A percentile compares a stretch with the other conserved stretches of the same genome.
Conservation (phyloP, 2,329 filamentous ascomycete genomes). For the Sordariomycetes sp. region DNA sequence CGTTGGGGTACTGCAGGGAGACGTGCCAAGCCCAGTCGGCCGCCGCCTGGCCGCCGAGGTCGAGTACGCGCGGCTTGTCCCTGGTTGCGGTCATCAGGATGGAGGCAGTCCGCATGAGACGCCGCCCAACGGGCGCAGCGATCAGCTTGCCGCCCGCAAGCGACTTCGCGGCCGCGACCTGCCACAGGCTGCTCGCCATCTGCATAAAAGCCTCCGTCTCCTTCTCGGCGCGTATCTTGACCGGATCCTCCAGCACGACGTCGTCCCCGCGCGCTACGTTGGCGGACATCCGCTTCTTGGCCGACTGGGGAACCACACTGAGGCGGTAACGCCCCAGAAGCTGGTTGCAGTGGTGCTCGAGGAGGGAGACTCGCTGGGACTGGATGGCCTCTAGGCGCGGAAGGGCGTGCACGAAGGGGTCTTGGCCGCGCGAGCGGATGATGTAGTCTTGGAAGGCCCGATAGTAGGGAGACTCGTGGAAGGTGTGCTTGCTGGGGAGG, state of each 20-base stretch:
- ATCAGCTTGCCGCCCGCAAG: slow-evolving; percentile 56
- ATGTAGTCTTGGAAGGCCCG: slow-evolving; percentile 72
- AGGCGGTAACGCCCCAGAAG: slow-evolving; percentile 80
- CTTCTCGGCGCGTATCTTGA: slow-evolving; percentile 57
- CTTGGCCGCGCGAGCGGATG: slow-evolving; percentile 52
- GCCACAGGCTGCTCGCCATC: slow-evolving; percentile 50
- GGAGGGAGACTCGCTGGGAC: slow-evolving; percentile 65
- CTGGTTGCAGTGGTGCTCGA: slow-evolving; percentile 64
- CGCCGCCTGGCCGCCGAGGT: slow-evolving; percentile 73
- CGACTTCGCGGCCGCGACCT: slow-evolving; percentile 48
- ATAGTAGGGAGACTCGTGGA: slow-evolving; percentile 72
- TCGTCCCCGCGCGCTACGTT: slow-evolving; percentile 67
- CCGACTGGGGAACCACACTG: slow-evolving; percentile 55
- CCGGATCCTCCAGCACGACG: slow-evolving; percentile 49
- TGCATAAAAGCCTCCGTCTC: slow-evolving; percentile 73
- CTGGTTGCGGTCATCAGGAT: slow-evolving; percentile 15
- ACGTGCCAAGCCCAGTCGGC: slow-evolving; percentile 97
- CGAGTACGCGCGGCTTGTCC: slow-evolving; percentile 60
- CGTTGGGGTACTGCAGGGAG: slow-evolving; percentile 72
- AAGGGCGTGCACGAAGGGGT: slow-evolving; percentile 77
- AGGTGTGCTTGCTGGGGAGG: slow-evolving; percentile 39
- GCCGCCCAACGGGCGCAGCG: slow-evolving; percentile 42
- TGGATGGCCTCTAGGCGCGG: slow-evolving; percentile 84
- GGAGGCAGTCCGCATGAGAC: neutral
- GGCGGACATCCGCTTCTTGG: slow-evolving; percentile 59